Percentiles rank a stretch among this genome's conserved stretches.
These are phyloP conservation scores for Chlamydomonas sp. DNA, from an alignment of 139 green algal species.

Conservation along the genomic window DNA sequence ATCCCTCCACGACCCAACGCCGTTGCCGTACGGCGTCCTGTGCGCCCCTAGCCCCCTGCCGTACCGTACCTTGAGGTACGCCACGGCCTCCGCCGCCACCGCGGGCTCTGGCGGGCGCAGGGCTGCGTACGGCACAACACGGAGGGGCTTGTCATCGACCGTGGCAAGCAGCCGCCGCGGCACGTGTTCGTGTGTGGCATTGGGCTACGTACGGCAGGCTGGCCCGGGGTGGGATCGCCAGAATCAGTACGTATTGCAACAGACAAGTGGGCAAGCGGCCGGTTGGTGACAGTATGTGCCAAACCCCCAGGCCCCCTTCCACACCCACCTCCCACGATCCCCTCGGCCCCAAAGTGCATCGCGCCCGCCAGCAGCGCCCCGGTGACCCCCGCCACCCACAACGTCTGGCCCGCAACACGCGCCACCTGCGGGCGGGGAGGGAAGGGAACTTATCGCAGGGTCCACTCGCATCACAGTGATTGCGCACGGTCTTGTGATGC, in stretches of 20 bases:
- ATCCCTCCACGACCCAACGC: no score
- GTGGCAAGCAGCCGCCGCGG: background rate
- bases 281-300: no score
- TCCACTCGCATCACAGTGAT: no score
- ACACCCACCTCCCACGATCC: background rate
- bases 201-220: no score
- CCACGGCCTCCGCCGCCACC: slow-evolving; percentile 45
- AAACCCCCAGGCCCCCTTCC: background rate
- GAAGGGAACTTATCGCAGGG: no score
- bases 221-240: no score
- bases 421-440: slow-evolving; percentile 27
- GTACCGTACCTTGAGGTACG: slow-evolving; percentile 51
- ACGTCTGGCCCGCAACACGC: slow-evolving; percentile 19
- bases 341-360: slow-evolving; percentile 27
- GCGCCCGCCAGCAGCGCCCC: background rate
- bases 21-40: no score
- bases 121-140: slow-evolving; percentile 8
- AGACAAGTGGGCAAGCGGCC: no score
- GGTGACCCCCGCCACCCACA: slow-evolving; percentile 46
- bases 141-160: background rate
- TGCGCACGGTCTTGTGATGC: no score
- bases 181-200: no score
- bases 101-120: slow-evolving; percentile 49
- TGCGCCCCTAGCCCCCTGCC: no score
- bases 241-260: no score